These are phyloP conservation scores for Emmonsia crescens DNA, from an alignment of 2,329 filamentous ascomycete species.

Conservation along the genomic window DNA sequence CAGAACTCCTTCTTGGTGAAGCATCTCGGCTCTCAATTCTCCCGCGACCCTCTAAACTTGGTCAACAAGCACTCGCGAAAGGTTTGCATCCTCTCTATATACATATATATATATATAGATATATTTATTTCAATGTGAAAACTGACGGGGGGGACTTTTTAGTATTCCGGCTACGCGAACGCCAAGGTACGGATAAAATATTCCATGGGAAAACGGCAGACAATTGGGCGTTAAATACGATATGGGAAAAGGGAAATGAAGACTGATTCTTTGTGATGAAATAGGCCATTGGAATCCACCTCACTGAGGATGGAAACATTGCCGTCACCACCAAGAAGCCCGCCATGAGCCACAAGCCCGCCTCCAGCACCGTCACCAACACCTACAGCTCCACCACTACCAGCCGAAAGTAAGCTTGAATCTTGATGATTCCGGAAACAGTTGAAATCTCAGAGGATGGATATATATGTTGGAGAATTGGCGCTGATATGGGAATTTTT, in stretches of 20 bases:
- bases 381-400: constrained; percentile 62
- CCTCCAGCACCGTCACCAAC: constrained; percentile 51
- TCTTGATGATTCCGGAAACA: neutral
- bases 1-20: constrained; percentile 90
- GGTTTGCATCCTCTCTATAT: constrained; percentile 39
- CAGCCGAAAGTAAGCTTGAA: constrained; percentile 63
- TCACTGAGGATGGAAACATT: constrained; percentile 68
- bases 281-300: constrained; percentile 74
- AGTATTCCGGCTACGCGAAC: constrained; percentile 91
- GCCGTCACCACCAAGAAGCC: constrained; percentile 77
- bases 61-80: constrained; percentile 85
- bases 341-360: constrained; percentile 61
- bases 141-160: constrained; percentile 10
- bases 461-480: constrained; percentile 11
- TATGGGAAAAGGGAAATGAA: neutral
- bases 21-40: constrained; percentile 82
- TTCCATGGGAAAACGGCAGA: neutral
- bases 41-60: constrained; percentile 87
- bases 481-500: constrained; percentile 4
- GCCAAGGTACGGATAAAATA: constrained; percentile 56
- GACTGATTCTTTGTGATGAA: constrained; percentile 1
- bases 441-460: constrained; percentile 7
- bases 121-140: neutral
- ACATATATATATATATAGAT: neutral
- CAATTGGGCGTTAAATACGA: neutral